Conservation (phyloP, 2,329 filamentous ascomycete genomes). For the Fusarium pininemorale region DNA sequence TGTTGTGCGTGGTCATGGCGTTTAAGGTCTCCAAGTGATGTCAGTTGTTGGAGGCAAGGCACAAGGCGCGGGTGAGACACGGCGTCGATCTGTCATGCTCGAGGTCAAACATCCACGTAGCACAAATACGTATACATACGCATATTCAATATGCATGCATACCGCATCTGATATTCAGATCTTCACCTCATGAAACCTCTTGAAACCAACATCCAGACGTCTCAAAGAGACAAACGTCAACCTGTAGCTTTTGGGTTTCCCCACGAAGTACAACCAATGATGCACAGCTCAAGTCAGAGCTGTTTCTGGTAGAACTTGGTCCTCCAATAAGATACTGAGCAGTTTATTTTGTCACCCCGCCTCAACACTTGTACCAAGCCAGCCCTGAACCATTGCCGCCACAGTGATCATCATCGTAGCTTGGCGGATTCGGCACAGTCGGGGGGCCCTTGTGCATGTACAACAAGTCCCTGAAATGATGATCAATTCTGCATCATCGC, state of each 20-base stretch:
- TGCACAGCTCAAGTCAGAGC: background rate
- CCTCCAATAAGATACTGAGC: background rate
- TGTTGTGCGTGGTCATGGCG: background rate
- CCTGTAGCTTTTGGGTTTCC: background rate
- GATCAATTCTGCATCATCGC: slow-evolving; percentile 30
- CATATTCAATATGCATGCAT: background rate
- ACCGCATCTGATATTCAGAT: background rate
- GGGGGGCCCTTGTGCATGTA: background rate
- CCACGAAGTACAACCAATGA: slow-evolving; percentile 25
- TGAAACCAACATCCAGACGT: slow-evolving; percentile 21
- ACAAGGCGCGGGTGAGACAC: background rate
- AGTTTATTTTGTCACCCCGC: slow-evolving; percentile 15
- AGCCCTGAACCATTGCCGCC: slow-evolving; percentile 10
- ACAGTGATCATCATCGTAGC: slow-evolving; percentile 30
- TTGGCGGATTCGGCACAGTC: slow-evolving; percentile 27
- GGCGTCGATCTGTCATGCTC: slow-evolving; percentile 23
- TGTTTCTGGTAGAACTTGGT: background rate
- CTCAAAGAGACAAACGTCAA: slow-evolving; percentile 3
- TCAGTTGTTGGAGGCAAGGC: slow-evolving; percentile 8
- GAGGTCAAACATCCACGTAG: slow-evolving; percentile 4
- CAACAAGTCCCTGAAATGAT: slow-evolving; percentile 26
- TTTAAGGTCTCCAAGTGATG: slow-evolving; percentile 18
- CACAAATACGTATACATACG: slow-evolving; percentile 4
- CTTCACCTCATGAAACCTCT: slow-evolving; percentile 24
- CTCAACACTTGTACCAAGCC: background rate